phyloP scores from a whole-genome alignment of 2,329 filamentous ascomycete genomes.

The Alternaria triticimaculans region DNA sequence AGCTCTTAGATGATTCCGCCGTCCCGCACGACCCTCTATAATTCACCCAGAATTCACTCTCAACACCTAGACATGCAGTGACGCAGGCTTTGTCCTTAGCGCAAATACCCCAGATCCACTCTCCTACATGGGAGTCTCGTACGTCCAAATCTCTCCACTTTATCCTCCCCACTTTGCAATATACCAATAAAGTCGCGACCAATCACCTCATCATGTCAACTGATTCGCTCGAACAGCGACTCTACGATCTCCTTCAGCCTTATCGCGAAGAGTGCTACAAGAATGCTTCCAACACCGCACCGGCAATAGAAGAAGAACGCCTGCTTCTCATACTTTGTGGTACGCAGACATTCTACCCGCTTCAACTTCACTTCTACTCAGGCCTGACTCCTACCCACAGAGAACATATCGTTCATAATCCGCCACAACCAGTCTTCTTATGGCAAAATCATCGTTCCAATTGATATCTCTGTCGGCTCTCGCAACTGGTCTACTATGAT shows the following conservation, averaged over 20 bases:
- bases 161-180: not conserved
- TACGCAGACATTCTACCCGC: not conserved
- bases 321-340: constrained; percentile 8
- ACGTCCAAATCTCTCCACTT: not conserved
- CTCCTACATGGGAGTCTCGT: not conserved
- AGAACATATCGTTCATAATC: constrained; percentile 20
- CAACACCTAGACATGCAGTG: not conserved
- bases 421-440: constrained; percentile 14
- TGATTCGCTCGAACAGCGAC: not conserved
- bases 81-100: not conserved
- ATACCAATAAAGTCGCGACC: not conserved
- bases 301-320: not conserved
- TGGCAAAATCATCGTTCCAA: constrained; percentile 11
- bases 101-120: not conserved
- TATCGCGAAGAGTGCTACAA: constrained; percentile 4
- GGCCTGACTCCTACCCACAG: not conserved
- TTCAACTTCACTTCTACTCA: not conserved
- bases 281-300: not conserved
- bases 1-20: not conserved
- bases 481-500: constrained; percentile 8
- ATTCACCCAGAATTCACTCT: rapidly evolving
- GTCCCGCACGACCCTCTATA: not conserved
- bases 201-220: not conserved
- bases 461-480: constrained; percentile 9
- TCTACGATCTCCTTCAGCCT: not conserved